A percentile compares a stretch with the other conserved stretches of the same genome.
Conservation (phyloP, 805 yeast species). For the Scheffersomyces amazonensis region DNA sequence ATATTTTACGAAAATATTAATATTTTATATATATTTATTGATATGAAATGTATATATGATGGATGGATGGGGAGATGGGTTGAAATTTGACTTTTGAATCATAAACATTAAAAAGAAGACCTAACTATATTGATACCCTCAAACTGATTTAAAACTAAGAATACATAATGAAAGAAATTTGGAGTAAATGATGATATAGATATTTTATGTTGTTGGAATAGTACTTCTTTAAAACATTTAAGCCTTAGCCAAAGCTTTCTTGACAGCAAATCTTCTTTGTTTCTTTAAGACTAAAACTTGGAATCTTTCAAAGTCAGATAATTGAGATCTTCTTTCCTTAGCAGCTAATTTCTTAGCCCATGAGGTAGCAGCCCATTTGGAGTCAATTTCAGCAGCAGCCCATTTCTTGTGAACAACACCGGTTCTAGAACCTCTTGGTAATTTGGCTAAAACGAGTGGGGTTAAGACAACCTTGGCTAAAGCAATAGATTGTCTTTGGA, state of each 20-base stretch:
- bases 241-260: constrained; percentile 97
- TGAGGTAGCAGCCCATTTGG: constrained; percentile 88
- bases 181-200: background rate
- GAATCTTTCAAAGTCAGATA: constrained; percentile 99
- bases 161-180: constrained; percentile 6
- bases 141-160: constrained; percentile 7
- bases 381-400: constrained; percentile 83
- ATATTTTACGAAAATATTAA: no score
- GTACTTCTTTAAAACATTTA: constrained; percentile 35
- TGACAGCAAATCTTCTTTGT: constrained; percentile 93
- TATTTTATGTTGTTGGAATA: no score
- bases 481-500: constrained; percentile 88
- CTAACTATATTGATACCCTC: no score
- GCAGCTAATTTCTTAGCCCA: constrained; percentile 99
- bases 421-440: constrained; percentile 95
- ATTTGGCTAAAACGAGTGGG: constrained; percentile 76
- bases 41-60: no score
- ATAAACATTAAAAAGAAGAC: constrained; percentile 11
- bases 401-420: constrained; percentile 86
- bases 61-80: no score
- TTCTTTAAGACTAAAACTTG: constrained; percentile 96
- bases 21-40: no score
- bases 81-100: no score
- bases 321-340: constrained; percentile 88
- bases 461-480: constrained; percentile 90